Percentiles rank a stretch among this genome's conserved stretches.
Evolutionary conservation across 1,284 basidiomycete genomes (phyloP).

Genomic region (Pholiota adiposa): DNA sequence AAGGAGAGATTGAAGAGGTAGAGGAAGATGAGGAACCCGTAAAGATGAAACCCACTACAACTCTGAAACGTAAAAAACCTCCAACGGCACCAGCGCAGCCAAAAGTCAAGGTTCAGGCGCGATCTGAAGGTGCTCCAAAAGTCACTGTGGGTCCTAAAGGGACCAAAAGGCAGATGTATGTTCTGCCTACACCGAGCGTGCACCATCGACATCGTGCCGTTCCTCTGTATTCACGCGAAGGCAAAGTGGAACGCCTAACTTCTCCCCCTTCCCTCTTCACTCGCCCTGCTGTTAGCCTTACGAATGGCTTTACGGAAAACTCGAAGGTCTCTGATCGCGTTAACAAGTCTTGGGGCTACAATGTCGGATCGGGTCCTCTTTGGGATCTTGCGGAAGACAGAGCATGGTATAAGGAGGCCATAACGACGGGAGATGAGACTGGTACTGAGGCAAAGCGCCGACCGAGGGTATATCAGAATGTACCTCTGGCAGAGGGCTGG

Average conservation of each 20-base stretch:
- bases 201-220: slow-evolving; percentile 71
- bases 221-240: slow-evolving; percentile 54
- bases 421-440: slow-evolving; percentile 30
- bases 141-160: slow-evolving; percentile 24
- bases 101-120: slow-evolving; percentile 22
- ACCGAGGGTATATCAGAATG: slow-evolving; percentile 57
- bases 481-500: slow-evolving; percentile 49
- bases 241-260: slow-evolving; percentile 59
- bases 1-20: slow-evolving; percentile 25
- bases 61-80: slow-evolving; percentile 12
- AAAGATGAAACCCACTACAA: slow-evolving; percentile 8
- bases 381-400: slow-evolving; percentile 78
- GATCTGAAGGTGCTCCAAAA: slow-evolving; percentile 4
- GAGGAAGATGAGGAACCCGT: slow-evolving; percentile 25
- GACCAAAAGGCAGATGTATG: slow-evolving; percentile 51
- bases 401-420: slow-evolving; percentile 74
- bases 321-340: slow-evolving; percentile 48
- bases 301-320: slow-evolving; percentile 52
- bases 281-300: slow-evolving; percentile 34
- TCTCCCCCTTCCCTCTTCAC: slow-evolving; percentile 52
- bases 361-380: slow-evolving; percentile 71
- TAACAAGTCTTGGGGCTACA: slow-evolving; percentile 69
- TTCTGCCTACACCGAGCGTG: slow-evolving; percentile 59
- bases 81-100: slow-evolving; percentile 7
- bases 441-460: slow-evolving; percentile 51